Evolutionary conservation across 2,329 filamentous ascomycete species (phyloP), one percentile per base, ranked within the genome.

Genomic region (Setomelanomma holmii): DNA sequence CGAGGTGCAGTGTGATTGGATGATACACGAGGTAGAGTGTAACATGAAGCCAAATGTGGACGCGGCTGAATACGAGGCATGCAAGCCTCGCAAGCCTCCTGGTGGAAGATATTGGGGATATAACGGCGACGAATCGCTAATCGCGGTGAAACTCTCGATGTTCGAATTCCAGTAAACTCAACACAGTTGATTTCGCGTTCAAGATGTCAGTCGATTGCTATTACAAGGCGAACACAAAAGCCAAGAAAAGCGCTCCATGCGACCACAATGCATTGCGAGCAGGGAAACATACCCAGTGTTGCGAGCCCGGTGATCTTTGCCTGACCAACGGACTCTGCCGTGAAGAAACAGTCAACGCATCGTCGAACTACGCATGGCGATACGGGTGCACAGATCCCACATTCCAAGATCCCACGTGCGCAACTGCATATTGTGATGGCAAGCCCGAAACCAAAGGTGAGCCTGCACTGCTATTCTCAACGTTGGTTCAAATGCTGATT

Each of bases 301-400:
- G 44, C 23, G 35, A 46, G 22, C 44, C 44, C 10, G 44, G 44
- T 22, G 44, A 46, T 46, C 35, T 40, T 7, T 46, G 44, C 23
- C 35, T 46, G 4, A 46, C 16, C 5, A 46, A 46, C 22, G 44
- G 44, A 5, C 44, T 46, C 5, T 46, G 44, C 22, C 44, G 44
- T n/a, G 35, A 46, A 12, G 35, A 39, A 30, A 46, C 44, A 22
- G 44, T 46, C 4, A 20, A 46, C 14, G 21, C 39, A 10, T 5
- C 16, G 17, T 39, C 44, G 6, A 46, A 46, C 44, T 46, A 46
- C 17, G 44, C 44, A 14, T 46, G 35, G 23, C 17, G 34, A n/a
- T 46, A 40, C n/a, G 44, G 22, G 16, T 46, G 44, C 20, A 46
- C 44, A 14, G 44, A 46, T 19, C n/a, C 10, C 1, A 38, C 23